Evolutionary conservation across 2,329 filamentous ascomycete species (phyloP).

Genomic region (Aureobasidium sp.): DNA sequence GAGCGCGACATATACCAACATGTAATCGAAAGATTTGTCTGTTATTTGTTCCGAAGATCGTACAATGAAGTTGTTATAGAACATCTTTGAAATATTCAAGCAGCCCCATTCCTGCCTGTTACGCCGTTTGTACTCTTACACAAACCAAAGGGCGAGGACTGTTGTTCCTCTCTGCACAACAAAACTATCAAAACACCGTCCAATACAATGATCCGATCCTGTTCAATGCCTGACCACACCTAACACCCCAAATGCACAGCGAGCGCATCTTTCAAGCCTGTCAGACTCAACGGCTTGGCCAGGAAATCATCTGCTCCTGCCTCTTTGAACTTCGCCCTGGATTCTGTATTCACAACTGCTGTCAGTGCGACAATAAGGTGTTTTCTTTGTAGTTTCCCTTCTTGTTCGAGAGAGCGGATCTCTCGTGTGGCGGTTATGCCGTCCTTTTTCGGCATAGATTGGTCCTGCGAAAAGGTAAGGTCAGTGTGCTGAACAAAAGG

Average conservation of each 20-base stretch:
- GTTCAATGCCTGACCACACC: no score
- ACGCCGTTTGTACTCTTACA: no score
- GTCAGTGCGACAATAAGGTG: constrained; percentile 17
- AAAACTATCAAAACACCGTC: not conserved
- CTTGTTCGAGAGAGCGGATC: constrained; percentile 13
- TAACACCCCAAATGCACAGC: constrained; percentile 9
- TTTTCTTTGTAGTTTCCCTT: constrained; percentile 2
- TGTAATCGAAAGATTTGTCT: no score
- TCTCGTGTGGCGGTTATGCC: constrained; percentile 17
- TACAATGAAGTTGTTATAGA: no score
- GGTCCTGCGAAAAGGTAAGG: not conserved
- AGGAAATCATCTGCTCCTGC: constrained; percentile 18
- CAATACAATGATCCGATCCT: no score
- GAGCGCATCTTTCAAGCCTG: constrained; percentile 10
- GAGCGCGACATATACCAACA: no score
- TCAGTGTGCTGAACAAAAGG: no score
- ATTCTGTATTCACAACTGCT: constrained; percentile 14
- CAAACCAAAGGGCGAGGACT: not conserved
- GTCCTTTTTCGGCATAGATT: constrained; percentile 18
- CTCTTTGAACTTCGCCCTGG: constrained; percentile 12
- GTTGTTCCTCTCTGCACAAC: not conserved
- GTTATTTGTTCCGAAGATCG: no score
- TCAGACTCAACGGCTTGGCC: constrained; percentile 15
- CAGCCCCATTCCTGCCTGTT: no score
- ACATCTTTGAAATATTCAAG: no score